Evolutionary conservation across 805 yeast genomes (phyloP).

Genomic region (Myxozyma udenii): DNA sequence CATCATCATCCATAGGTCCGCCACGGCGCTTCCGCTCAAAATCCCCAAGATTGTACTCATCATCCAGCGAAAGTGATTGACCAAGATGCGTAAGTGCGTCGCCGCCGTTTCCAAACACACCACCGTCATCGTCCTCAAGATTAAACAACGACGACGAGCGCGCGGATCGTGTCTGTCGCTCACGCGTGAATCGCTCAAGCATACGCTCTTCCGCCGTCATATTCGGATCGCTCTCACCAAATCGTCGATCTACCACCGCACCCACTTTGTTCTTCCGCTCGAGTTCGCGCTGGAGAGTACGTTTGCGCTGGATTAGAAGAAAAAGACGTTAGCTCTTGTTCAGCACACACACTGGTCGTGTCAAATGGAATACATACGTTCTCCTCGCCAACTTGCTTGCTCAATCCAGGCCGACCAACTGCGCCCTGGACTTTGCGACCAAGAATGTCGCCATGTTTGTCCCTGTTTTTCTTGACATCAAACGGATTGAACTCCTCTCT

Average conservation of each 20-base stretch:
- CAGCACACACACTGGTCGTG: background rate
- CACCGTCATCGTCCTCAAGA: conserved; percentile 67
- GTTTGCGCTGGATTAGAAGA: conserved; percentile 42
- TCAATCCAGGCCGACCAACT: conserved; percentile 65
- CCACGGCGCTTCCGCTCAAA: conserved; percentile 26
- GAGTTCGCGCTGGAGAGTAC: conserved; percentile 62
- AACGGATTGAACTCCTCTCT: conserved; percentile 88
- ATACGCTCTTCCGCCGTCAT: conserved; percentile 87
- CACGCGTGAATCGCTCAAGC: conserved; percentile 91
- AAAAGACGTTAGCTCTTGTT: background rate
- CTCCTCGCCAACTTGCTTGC: conserved; percentile 68
- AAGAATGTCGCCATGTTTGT: conserved; percentile 51
- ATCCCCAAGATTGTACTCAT: conserved; percentile 49
- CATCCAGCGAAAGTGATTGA: conserved; percentile 58
- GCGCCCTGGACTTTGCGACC: conserved; percentile 48
- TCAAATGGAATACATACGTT: conserved; percentile 13
- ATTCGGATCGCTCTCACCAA: conserved; percentile 76
- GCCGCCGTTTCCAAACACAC: conserved; percentile 39
- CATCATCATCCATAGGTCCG: conserved; percentile 23
- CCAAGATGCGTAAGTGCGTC: conserved; percentile 74
- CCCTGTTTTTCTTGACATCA: conserved; percentile 68
- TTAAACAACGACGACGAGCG: conserved; percentile 55
- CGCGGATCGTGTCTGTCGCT: conserved; percentile 54
- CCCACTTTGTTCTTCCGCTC: conserved; percentile 70
- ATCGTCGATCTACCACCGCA: conserved; percentile 72